Conservation (phyloP, 108 stramenopile species). For the Cyclotella cryptica region DNA sequence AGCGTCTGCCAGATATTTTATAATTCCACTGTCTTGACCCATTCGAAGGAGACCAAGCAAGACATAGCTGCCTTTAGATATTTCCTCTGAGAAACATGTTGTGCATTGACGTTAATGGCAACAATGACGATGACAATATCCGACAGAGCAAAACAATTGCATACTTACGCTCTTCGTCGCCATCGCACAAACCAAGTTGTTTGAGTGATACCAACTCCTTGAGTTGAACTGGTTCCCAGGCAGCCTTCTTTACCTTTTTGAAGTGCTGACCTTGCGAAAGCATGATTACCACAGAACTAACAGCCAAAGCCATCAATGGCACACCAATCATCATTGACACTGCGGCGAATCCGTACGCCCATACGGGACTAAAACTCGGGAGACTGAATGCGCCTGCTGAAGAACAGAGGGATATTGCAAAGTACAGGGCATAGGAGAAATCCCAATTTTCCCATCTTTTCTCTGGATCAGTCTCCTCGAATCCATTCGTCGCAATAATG, state of each 20-base stretch:
- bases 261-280: slow-evolving; percentile 35
- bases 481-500: slow-evolving; percentile 24
- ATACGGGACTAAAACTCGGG: slow-evolving; percentile 1
- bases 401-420: slow-evolving; percentile 42
- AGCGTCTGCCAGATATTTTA: too few species aligned
- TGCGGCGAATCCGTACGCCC: slow-evolving; percentile 42
- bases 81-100: too few species aligned
- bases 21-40: too few species aligned
- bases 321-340: slow-evolving; percentile 34
- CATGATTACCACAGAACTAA: slow-evolving; percentile 46
- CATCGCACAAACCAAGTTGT: slow-evolving; percentile 24
- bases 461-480: background rate
- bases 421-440: slow-evolving; percentile 37
- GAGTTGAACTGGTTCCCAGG: slow-evolving; percentile 30
- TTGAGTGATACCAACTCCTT: slow-evolving; percentile 29
- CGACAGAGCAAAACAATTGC: too few species aligned
- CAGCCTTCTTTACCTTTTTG: slow-evolving; percentile 33
- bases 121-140: too few species aligned
- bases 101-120: too few species aligned
- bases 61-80: too few species aligned
- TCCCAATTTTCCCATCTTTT: slow-evolving; percentile 20
- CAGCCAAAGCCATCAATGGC: slow-evolving; percentile 13
- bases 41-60: too few species aligned
- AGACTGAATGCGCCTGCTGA: slow-evolving; percentile 35
- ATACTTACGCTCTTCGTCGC: slow-evolving; percentile 9